Conservation (phyloP, 441 rosid species). For the Melastoma candidum region DNA sequence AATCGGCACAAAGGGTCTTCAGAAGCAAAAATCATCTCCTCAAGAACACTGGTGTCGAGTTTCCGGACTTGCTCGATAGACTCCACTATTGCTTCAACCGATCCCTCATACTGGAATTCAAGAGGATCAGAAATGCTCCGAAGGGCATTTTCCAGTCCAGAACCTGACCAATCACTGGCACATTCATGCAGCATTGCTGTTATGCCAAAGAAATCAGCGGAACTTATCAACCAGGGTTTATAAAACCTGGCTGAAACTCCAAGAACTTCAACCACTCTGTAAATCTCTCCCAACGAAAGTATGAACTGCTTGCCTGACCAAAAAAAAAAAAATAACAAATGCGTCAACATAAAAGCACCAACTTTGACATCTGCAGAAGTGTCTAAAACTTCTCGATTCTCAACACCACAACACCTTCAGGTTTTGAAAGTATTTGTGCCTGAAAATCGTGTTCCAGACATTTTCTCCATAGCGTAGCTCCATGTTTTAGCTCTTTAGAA, state of each 20-base stretch:
- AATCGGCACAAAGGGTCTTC: slow-evolving; percentile 35
- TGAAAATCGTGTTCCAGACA: slow-evolving; percentile 30
- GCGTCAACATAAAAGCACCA: not conserved
- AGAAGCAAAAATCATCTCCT: slow-evolving; percentile 27
- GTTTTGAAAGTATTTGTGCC: slow-evolving; percentile 26
- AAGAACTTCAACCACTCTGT: slow-evolving; percentile 50
- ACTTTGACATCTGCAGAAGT: not conserved
- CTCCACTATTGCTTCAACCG: slow-evolving; percentile 23
- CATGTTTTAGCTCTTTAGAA: slow-evolving; percentile 55
- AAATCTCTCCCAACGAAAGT: slow-evolving; percentile 62
- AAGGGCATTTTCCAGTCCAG: slow-evolving; percentile 60
- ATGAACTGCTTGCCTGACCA: slow-evolving; percentile 43
- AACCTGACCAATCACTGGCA: slow-evolving; percentile 43
- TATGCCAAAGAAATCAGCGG: slow-evolving; percentile 21
- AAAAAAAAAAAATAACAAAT: slow-evolving; percentile 5
- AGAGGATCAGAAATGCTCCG: slow-evolving; percentile 28
- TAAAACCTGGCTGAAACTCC: slow-evolving; percentile 40
- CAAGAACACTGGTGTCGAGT: slow-evolving; percentile 29
- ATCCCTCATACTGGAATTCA: slow-evolving; percentile 22
- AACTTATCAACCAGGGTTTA: slow-evolving; percentile 52
- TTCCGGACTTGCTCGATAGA: slow-evolving; percentile 31
- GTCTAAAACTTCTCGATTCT: no score
- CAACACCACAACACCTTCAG: slow-evolving; percentile 32
- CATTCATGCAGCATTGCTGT: slow-evolving; percentile 40
- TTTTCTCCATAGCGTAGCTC: slow-evolving; percentile 54